Base-by-base conservation (phyloP, 352 stramenopile species). In the Peronospora belbahrii region DNA sequence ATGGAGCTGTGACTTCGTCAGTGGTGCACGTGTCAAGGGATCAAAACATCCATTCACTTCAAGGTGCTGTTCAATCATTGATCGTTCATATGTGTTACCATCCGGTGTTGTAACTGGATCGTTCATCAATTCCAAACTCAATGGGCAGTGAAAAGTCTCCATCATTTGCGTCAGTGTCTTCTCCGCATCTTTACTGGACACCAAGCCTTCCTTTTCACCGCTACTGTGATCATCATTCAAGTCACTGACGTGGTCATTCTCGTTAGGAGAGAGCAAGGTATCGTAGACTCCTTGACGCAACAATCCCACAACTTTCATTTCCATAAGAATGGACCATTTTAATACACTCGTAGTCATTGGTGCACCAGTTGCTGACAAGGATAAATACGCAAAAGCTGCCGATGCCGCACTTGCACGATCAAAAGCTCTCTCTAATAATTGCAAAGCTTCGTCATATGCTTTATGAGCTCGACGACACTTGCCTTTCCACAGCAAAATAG, bases 41-140 rank as follows among this genome's bases (percentile, higher is more conserved):
- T 88, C 76, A 32, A 85, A 88, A 19, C 76, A 69, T 39, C 76
- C 76, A 48, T 88, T 88, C 5, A 84, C 60, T 28, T 75, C 67
- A 8, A 88, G 52, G 38, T 88, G 76, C 17, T 70, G 65, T 38
- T 88, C 74, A 28, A 88, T 88, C 76, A 88, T 85, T 1, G 73
- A 67, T 24, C 76, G 76, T 28, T 88, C 76, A 49, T 85, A 88
- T 32, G 76, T 82, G 48, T 83, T 74, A n/a, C 76, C 76, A 13
- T 76, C 76, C 2, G 76, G 73, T 2, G 74, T 85, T 32, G 78
- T 85, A 2, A 88, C 76, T 1, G 76, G 76, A 37, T 88, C 73
- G 24, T 83, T 60, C 76, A 88, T 88, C n/a, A 81, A 33, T 45
- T 88, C 76, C 18, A 88, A 62, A 33, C 76, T 88, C 52, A 88